Evolutionary conservation across 495 filamentous ascomycete species (phyloP).

Genomic region (Eremomyces bilateralis): DNA sequence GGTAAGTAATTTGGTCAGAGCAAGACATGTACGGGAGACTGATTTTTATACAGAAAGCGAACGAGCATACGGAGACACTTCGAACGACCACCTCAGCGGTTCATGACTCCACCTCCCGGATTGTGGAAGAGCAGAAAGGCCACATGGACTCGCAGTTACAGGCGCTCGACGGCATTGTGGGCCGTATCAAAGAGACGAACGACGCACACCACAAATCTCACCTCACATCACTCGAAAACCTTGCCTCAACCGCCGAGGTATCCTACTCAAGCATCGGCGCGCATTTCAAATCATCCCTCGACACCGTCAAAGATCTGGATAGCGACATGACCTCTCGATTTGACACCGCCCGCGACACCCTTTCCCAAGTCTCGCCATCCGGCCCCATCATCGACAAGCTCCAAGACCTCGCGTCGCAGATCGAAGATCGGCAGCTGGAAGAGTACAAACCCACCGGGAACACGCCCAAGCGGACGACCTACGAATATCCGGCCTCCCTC

Average conservation of each 20-base stretch:
- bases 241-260: constrained; percentile 40
- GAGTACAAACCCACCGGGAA: constrained; percentile 69
- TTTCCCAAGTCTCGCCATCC: constrained; percentile 32
- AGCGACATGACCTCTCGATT: constrained; percentile 37
- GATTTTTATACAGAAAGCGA: constrained; percentile 47
- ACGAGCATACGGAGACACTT: constrained; percentile 58
- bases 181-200: constrained; percentile 65
- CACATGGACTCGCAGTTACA: constrained; percentile 73
- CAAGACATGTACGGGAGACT: constrained; percentile 1
- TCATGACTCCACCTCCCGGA: constrained; percentile 74
- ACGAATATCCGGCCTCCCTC: constrained; percentile 51
- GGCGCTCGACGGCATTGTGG: constrained; percentile 74
- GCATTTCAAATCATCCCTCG: constrained; percentile 37
- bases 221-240: constrained; percentile 31
- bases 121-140: constrained; percentile 72
- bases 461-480: constrained; percentile 61
- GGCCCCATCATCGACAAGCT: constrained; percentile 25
- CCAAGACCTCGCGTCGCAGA: constrained; percentile 37
- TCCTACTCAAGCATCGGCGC: constrained; percentile 47
- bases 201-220: constrained; percentile 48
- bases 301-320: constrained; percentile 26
- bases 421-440: constrained; percentile 36
- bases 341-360: constrained; percentile 26
- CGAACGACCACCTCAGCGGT: constrained; percentile 65
- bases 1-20: constrained; percentile 26